Evolutionary conservation across 2,329 filamentous ascomycete genomes (phyloP).

Genomic region (Botrytis fragariae): DNA sequence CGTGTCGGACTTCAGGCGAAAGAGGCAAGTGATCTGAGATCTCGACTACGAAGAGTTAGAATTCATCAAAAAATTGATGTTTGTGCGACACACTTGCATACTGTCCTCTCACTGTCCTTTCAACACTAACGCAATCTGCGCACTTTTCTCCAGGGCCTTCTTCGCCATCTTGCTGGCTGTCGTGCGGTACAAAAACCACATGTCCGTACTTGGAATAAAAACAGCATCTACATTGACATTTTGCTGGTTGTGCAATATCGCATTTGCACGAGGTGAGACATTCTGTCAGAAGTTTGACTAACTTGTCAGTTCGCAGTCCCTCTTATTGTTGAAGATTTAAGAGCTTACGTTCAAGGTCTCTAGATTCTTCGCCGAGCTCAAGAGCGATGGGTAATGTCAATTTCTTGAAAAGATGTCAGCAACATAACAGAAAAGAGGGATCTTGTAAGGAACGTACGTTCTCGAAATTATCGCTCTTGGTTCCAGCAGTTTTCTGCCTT

Average conservation of each 20-base stretch:
- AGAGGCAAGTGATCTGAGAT: not conserved
- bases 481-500: not conserved
- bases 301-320: not conserved
- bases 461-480: not conserved
- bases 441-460: not conserved
- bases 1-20: not conserved
- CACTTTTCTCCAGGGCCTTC: not conserved
- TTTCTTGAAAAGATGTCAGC: not conserved
- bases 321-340: too few species aligned
- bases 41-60: not conserved
- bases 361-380: not conserved
- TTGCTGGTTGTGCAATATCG: slow-evolving; percentile 1
- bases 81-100: not conserved
- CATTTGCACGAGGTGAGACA: not conserved
- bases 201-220: not conserved
- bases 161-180: not conserved
- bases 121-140: not conserved
- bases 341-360: not conserved
- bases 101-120: not conserved
- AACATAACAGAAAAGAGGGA: rapidly evolving
- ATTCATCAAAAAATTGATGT: not conserved
- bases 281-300: slow-evolving; percentile 2
- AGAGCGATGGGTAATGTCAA: not conserved
- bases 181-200: not conserved
- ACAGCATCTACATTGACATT: not conserved